Conservation (phyloP, 1,139 yeast genomes). For the Yamadazyma sp. region DNA sequence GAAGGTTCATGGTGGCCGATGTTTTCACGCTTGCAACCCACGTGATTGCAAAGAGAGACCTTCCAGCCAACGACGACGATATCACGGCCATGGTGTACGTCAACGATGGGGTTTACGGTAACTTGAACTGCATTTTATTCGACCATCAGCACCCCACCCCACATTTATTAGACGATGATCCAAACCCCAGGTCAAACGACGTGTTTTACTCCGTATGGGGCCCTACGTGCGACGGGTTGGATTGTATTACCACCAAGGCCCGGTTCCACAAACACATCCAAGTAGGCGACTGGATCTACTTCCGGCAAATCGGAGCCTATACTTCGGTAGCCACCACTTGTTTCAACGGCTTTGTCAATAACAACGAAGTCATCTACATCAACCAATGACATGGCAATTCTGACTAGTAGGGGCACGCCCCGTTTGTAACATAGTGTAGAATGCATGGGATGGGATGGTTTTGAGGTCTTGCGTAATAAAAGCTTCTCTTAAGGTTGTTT, state of each 20-base stretch:
- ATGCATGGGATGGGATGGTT: background rate
- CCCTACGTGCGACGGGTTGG: slow-evolving; percentile 97
- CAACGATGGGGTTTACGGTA: slow-evolving; percentile 95
- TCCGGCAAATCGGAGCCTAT: slow-evolving; percentile 88
- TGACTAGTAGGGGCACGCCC: background rate
- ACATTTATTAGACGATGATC: background rate
- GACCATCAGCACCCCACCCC: slow-evolving; percentile 80
- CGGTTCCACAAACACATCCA: slow-evolving; percentile 58
- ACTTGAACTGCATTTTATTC: slow-evolving; percentile 87
- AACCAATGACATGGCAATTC: slow-evolving; percentile 2
- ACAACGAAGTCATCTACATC: slow-evolving; percentile 62
- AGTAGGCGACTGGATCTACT: slow-evolving; percentile 93
- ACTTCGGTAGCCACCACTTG: slow-evolving; percentile 86
- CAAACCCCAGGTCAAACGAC: background rate
- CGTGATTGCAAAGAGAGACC: slow-evolving; percentile 76
- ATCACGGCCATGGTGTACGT: slow-evolving; percentile 60
- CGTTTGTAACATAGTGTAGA: background rate
- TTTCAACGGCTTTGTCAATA: slow-evolving; percentile 79
- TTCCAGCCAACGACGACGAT: slow-evolving; percentile 18
- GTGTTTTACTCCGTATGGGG: slow-evolving; percentile 83
- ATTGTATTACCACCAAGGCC: slow-evolving; percentile 64
- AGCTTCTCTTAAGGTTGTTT: background rate
- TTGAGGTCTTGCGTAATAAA: background rate
- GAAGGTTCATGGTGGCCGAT: slow-evolving; percentile 82
- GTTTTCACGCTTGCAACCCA: slow-evolving; percentile 85